Percentiles rank a stretch among this genome's conserved stretches.
phyloP scores from a whole-genome alignment of 805 yeast genomes.

The Sugiyamaella marilandica region DNA sequence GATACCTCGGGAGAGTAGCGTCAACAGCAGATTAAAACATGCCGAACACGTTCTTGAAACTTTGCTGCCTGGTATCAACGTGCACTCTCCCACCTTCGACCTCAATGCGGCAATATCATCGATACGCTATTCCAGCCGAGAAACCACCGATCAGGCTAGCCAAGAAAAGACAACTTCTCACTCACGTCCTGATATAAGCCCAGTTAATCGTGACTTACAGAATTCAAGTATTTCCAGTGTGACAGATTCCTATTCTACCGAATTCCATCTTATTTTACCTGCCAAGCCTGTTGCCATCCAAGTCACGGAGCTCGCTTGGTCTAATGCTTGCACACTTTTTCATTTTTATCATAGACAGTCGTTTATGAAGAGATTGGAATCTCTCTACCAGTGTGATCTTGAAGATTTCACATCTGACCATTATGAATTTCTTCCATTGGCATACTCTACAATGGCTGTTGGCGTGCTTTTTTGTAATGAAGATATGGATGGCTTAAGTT shows the following conservation, averaged over 20 bases:
- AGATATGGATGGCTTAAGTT: slow-evolving; percentile 38
- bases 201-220: background rate
- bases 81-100: slow-evolving; percentile 31
- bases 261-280: slow-evolving; percentile 65
- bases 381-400: slow-evolving; percentile 71
- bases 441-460: slow-evolving; percentile 79
- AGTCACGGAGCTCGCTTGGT: slow-evolving; percentile 72
- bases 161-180: background rate
- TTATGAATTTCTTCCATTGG: slow-evolving; percentile 68
- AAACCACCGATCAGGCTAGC: background rate
- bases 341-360: slow-evolving; percentile 84
- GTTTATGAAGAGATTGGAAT: slow-evolving; percentile 64
- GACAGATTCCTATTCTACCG: slow-evolving; percentile 26
- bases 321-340: slow-evolving; percentile 76
- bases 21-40: slow-evolving; percentile 33
- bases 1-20: slow-evolving; percentile 21
- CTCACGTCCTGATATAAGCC: background rate
- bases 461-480: slow-evolving; percentile 67
- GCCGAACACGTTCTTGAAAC: slow-evolving; percentile 37
- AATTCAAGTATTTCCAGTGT: slow-evolving; percentile 13
- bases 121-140: background rate
- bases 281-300: slow-evolving; percentile 66
- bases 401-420: slow-evolving; percentile 67
- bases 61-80: slow-evolving; percentile 38
- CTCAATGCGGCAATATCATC: slow-evolving; percentile 14